A percentile compares a stretch with the other conserved stretches of the same genome.
Evolutionary conservation across 345 rosid genomes (phyloP).

Genomic region (Cardamine resedifolia): DNA sequence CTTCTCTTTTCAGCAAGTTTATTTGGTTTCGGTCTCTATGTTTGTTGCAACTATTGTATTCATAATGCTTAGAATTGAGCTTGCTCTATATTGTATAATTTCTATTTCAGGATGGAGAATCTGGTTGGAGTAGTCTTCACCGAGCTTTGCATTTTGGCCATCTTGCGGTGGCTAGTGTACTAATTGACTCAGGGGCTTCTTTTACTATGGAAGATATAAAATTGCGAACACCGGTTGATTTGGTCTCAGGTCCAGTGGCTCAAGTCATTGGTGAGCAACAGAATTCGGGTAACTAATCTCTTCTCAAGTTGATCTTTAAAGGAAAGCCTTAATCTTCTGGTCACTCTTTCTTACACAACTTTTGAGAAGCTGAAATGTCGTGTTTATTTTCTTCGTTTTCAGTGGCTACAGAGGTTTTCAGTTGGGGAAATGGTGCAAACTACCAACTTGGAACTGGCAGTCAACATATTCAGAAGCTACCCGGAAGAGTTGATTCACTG

Average conservation of each 20-base stretch:
- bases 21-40: not conserved
- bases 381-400: slow-evolving; percentile 27
- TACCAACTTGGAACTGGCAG: slow-evolving; percentile 97
- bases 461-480: slow-evolving; percentile 82
- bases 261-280: slow-evolving; percentile 55
- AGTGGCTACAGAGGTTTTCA: slow-evolving; percentile 87
- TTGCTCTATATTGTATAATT: not conserved
- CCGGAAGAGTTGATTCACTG: slow-evolving; percentile 91
- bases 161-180: slow-evolving; percentile 90
- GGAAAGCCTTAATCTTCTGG: slow-evolving; percentile 12
- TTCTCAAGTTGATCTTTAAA: slow-evolving; percentile 18
- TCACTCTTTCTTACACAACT: not conserved
- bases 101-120: slow-evolving; percentile 88
- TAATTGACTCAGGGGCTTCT: slow-evolving; percentile 80
- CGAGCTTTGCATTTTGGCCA: slow-evolving; percentile 97
- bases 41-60: not conserved
- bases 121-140: slow-evolving; percentile 98
- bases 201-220: slow-evolving; percentile 69
- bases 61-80: not conserved
- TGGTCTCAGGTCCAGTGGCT: slow-evolving; percentile 88
- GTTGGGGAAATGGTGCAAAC: slow-evolving; percentile 99
- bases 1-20: not conserved
- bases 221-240: slow-evolving; percentile 73
- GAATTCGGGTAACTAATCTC: slow-evolving; percentile 51
- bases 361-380: slow-evolving; percentile 1